Base-by-base conservation (phyloP, 257 asterid genomes). In the Anisodus tanguticus region DNA sequence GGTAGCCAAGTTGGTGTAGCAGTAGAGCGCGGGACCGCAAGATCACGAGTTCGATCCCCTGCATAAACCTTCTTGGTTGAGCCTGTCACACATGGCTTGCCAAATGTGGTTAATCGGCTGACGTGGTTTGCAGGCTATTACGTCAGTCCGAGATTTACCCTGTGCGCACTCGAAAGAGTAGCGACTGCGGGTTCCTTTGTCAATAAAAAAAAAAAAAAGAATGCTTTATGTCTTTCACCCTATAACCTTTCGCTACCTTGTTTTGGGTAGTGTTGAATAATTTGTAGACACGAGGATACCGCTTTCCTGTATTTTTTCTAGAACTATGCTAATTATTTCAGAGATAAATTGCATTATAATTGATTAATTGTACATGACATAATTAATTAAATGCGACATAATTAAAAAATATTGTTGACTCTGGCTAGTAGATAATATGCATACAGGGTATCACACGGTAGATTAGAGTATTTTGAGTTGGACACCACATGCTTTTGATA, bases 381-480 rank as follows among this genome's bases (percentile, higher is more conserved):
- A 45, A n/a, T 45, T 39, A 7, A 53, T 63, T 63, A 41, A 22
- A 41, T 17, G 22, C 9, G 58, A 2, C 79, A 69, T 41, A 45
- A n/a, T 45, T 72, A 72, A 76, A 64, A 37, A 57, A 76, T 85
- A 22, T 47, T 43, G 39, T 69, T 54, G 82, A 41, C 10, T 67
- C 10, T 67, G 62, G 22, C 78, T 7, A 39, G 70, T 10, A 82
- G 85, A 79, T 83, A 55, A 22, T 22, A 26, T 82, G 51, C 51
- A 85, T 88, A 87, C 92, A 86, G 79, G 51, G 19, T 12, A 45
- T 63, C 41, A 85, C 87, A 85, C 84, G 86, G 89, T 87, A 90
- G 89, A 81, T 45, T 37, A 67, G 35, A 70, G 54, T 64, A 35
- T 86, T 55, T 69, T 55, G 87, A 87, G 86, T 84, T 57, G 87